Evolutionary conservation across 148 eudicot species (phyloP).

Genomic region (Rhododendron mucronatum): DNA sequence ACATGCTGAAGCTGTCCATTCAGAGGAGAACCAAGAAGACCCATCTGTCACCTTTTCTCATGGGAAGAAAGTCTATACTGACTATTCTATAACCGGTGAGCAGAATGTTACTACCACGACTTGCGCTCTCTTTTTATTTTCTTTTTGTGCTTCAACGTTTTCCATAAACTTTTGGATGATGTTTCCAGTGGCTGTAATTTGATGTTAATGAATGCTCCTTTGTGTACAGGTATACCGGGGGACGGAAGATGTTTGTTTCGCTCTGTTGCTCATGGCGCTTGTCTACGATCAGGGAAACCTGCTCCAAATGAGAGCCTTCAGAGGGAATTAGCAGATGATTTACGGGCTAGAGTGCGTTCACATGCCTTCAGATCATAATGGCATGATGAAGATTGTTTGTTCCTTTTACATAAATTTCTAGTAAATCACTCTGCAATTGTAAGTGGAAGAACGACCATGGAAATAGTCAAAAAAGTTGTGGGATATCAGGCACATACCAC

Average conservation of each 20-base stretch:
- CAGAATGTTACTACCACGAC: neutral
- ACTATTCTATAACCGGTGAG: slow-evolving; percentile 80
- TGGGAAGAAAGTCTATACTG: slow-evolving; percentile 72
- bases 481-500: no score
- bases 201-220: slow-evolving; percentile 6
- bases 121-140: neutral
- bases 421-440: neutral
- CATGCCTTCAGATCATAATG: neutral
- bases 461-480: no score
- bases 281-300: slow-evolving; percentile 67
- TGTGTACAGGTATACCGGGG: slow-evolving; percentile 81
- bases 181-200: neutral
- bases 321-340: slow-evolving; percentile 83
- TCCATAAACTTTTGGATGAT: neutral
- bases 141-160: neutral
- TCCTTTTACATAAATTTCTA: neutral
- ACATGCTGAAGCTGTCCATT: slow-evolving; percentile 50
- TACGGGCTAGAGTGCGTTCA: slow-evolving; percentile 63
- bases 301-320: slow-evolving; percentile 77
- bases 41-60: slow-evolving; percentile 44
- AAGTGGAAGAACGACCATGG: no score
- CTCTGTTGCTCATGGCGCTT: slow-evolving; percentile 93
- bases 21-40: slow-evolving; percentile 27
- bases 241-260: slow-evolving; percentile 99
- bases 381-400: neutral